A percentile compares a stretch with the other conserved stretches of the same genome.
Conservation (phyloP, 257 asterid species). For the Nicotiana noctiflora region DNA sequence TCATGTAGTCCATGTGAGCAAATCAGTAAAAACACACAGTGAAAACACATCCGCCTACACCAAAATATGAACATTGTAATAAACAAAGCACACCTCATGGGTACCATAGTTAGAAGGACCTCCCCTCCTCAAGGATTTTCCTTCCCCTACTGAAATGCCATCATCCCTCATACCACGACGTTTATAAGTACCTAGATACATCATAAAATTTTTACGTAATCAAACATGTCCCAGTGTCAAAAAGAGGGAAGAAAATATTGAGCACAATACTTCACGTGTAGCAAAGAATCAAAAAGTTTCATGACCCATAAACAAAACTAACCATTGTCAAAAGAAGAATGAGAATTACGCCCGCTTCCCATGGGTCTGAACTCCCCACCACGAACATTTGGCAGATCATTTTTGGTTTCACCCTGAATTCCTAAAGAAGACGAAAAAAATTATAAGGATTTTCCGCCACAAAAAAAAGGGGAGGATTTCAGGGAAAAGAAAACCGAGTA, state of each 20-base stretch:
- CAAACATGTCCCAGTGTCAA: not conserved
- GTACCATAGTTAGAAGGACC: constrained; percentile 52
- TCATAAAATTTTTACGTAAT: constrained; percentile 11
- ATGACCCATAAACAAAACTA: constrained; percentile 26
- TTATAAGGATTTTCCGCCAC: not conserved
- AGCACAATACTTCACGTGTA: not conserved
- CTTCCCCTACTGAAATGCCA: constrained; percentile 51
- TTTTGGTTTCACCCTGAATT: constrained; percentile 40
- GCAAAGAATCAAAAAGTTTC: not conserved
- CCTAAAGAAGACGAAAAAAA: constrained; percentile 32
- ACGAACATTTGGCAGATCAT: constrained; percentile 33
- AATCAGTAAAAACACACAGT: not conserved
- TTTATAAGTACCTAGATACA: constrained; percentile 54
- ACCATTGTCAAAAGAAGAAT: constrained; percentile 63
- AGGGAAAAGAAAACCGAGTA: not conserved
- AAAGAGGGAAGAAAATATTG: not conserved
- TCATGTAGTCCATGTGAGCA: not conserved
- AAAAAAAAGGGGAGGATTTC: not conserved
- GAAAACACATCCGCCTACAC: not conserved
- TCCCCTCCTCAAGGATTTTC: constrained; percentile 59
- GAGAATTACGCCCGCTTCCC: constrained; percentile 52
- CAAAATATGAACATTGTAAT: not conserved
- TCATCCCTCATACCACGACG: constrained; percentile 68
- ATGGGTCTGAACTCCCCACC: constrained; percentile 43
- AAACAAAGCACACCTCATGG: constrained; percentile 47